These are phyloP conservation scores for Penicillium psychrosexuale DNA, from an alignment of 2,329 filamentous ascomycete species.

Conservation along the genomic window DNA sequence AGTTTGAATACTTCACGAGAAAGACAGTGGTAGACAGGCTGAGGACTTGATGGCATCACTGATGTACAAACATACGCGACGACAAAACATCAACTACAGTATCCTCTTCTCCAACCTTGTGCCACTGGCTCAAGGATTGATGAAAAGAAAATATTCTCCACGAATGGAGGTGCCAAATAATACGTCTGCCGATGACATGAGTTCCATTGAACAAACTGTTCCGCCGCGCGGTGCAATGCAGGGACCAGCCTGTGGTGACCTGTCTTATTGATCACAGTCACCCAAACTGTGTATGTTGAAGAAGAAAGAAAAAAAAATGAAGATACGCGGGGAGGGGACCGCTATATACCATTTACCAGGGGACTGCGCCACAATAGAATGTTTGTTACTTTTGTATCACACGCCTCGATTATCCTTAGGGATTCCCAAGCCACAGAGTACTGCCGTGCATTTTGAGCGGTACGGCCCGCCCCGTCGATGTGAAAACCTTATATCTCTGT, in stretches of 20 bases:
- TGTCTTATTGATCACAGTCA: conserved; percentile 48
- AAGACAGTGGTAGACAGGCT: no score
- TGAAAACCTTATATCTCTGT: no score
- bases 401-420: no score
- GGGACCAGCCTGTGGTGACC: conserved; percentile 48
- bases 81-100: no score
- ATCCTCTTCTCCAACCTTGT: conserved; percentile 34
- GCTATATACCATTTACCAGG: conserved; percentile 27
- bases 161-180: conserved; percentile 37
- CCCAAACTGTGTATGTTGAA: conserved; percentile 53
- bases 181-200: conserved; percentile 41
- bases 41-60: no score
- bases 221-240: conserved; percentile 59
- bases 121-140: conserved; percentile 30
- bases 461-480: no score
- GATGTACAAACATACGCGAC: no score
- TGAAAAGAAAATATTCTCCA: conserved; percentile 32
- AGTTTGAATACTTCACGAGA: no score
- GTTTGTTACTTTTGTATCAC: no score
- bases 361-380: not conserved
- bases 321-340: conserved; percentile 7
- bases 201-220: conserved; percentile 49
- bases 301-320: conserved; percentile 41
- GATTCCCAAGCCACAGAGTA: no score
- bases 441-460: no score